Conservation (phyloP, 163 green algal species). For the Coccomyxa subellipsoidea region DNA sequence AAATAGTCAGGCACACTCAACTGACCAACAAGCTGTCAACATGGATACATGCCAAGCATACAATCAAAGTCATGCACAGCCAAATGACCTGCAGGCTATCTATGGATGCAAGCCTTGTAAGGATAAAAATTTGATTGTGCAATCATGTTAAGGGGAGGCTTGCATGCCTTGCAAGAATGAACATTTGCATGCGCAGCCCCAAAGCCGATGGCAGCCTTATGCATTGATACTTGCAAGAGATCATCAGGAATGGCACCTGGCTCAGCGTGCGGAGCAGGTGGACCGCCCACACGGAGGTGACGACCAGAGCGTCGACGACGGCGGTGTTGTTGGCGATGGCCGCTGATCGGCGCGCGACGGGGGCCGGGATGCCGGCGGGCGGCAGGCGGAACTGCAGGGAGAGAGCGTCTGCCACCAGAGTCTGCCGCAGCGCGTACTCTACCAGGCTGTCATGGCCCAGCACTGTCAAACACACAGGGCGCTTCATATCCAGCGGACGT, state of each 20-base stretch:
- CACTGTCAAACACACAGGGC: constrained; percentile 29
- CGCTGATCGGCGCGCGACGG: constrained; percentile 27
- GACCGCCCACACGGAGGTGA: constrained; percentile 75
- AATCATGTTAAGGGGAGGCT: too few species aligned
- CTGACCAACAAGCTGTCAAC: too few species aligned
- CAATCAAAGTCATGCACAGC: too few species aligned
- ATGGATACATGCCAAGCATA: too few species aligned
- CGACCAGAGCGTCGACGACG: constrained; percentile 63
- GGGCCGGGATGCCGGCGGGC: constrained; percentile 47
- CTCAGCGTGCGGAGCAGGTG: constrained; percentile 66
- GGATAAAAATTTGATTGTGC: too few species aligned
- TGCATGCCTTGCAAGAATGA: too few species aligned
- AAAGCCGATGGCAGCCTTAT: too few species aligned
- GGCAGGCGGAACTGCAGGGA: constrained; percentile 67
- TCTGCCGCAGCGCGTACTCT: constrained; percentile 71
- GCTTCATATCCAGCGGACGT: too few species aligned
- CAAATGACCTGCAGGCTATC: too few species aligned
- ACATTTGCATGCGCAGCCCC: too few species aligned
- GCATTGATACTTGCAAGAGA: neutral
- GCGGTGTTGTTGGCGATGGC: constrained; percentile 56
- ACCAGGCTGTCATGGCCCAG: constrained; percentile 50
- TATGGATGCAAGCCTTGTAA: too few species aligned
- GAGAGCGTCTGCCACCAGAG: constrained; percentile 69
- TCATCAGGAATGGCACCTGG: constrained; percentile 38
- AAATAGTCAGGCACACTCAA: too few species aligned